phyloP scores from a whole-genome alignment of 2,329 filamentous ascomycete genomes.

The Trichocomaceae sp. region DNA sequence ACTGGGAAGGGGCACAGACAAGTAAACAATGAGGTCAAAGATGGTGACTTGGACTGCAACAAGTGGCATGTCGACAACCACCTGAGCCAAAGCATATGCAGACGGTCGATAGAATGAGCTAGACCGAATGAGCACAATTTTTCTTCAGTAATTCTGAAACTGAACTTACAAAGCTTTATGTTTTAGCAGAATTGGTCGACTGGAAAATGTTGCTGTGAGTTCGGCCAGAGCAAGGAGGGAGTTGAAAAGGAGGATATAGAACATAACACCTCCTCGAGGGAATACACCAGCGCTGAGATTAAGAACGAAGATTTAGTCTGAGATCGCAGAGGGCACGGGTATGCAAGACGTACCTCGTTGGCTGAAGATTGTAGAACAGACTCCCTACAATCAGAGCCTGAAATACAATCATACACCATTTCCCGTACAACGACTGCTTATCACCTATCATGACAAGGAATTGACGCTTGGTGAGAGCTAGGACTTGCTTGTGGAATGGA shows the following conservation, averaged over 20 bases:
- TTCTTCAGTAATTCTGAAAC: neutral
- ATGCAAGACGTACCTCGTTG: conserved; percentile 32
- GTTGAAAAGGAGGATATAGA: conserved; percentile 59
- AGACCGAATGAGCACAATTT: neutral
- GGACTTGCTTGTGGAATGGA: conserved; percentile 23
- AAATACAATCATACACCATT: conserved; percentile 45
- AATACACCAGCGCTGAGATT: conserved; percentile 47
- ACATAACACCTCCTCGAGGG: conserved; percentile 55
- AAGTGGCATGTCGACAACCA: conserved; percentile 52
- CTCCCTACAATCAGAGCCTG: conserved; percentile 43
- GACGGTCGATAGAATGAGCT: conserved; percentile 59
- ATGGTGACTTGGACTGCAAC: conserved; percentile 53
- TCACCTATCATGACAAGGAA: conserved; percentile 52
- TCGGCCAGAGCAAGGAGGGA: conserved; percentile 56
- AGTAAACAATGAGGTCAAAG: conserved; percentile 58
- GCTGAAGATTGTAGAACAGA: conserved; percentile 50
- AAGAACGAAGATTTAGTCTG: neutral
- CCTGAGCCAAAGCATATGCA: conserved; percentile 54
- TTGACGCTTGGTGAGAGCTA: conserved; percentile 49
- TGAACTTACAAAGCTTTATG: conserved; percentile 56
- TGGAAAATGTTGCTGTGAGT: conserved; percentile 54
- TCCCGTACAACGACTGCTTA: conserved; percentile 44
- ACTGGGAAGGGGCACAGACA: conserved; percentile 25
- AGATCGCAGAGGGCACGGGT: too few species aligned
- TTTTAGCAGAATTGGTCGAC: conserved; percentile 60